Base-by-base conservation (phyloP, 2,329 filamentous ascomycete genomes). In the Whalleya microplaca region DNA sequence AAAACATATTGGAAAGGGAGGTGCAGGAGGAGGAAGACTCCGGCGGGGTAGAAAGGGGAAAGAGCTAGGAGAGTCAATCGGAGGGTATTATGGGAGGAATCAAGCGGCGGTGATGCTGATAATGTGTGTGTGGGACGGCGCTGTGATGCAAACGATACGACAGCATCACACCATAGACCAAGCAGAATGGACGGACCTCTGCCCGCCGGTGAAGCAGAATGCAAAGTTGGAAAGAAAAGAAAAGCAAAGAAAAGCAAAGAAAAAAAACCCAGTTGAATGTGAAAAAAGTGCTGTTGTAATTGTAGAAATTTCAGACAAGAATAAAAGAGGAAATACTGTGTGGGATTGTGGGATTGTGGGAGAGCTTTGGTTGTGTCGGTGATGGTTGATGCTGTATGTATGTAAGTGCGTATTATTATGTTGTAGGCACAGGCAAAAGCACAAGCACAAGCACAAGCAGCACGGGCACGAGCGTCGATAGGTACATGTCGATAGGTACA, bases 1-100 rank as follows among this genome's bases (percentile, higher is more conserved):
- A 96, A 78, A 92, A 92, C 89, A 92, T 92, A 56, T 55, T 67
- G 46, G 48, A 51, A 51, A 21, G 14, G 51, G 32, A 8, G n/a
- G 3, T 55, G 64, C 66, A 61, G 64, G 67, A 69, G 65, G 66
- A 66, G 69, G 68, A 55, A 64, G 68, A 65, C 65, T 66, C 68
- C 64, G 60, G 67, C 67, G 66, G 64, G 52, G 47, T 48, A 43
- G 42, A 29, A 42, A 20, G 48, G 41, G 47, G 54, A 32, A 27
- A 47, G 48, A 56, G 58, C 37, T 55, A 49, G 48, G 37, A 60
- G 58, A 58, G 46, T 64, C 47, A 61, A 56, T 62, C 48, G 49
- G 45, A 48, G 47, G 53, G 49, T 21, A 50, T 43, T 21, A 27
- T 43, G 52, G 45, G 48, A 51, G 41, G 42, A 58, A 55, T 51